Evolutionary conservation across 1,139 yeast genomes (phyloP).

Genomic region (Scheffersomyces stambukii): DNA sequence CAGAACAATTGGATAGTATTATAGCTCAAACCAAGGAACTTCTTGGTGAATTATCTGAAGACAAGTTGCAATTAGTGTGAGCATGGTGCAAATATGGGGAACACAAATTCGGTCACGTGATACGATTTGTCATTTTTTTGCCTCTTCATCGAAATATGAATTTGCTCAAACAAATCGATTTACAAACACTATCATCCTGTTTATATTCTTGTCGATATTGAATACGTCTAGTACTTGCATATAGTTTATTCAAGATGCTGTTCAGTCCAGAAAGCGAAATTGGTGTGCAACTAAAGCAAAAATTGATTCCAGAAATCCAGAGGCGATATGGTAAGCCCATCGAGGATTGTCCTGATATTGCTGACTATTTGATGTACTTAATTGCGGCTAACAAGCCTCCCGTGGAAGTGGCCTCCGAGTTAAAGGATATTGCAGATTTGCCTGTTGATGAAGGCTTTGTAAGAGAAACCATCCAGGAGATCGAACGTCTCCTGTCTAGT

Average conservation of each 20-base stretch:
- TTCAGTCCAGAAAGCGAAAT: conserved; percentile 43
- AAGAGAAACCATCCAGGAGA: conserved; percentile 53
- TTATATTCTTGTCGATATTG: too few relatives aligned
- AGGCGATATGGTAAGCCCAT: conserved; percentile 27
- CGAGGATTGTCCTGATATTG: conserved; percentile 74
- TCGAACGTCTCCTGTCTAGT: conserved; percentile 20
- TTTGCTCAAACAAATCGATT: too few relatives aligned
- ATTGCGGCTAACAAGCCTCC: conserved; percentile 68
- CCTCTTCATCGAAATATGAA: too few relatives aligned
- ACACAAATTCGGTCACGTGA: too few relatives aligned
- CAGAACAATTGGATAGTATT: conserved; percentile 60
- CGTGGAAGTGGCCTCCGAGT: conserved; percentile 60
- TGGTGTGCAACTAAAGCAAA: conserved; percentile 33
- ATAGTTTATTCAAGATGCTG: conserved; percentile 15
- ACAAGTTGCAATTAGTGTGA: conserved; percentile 40
- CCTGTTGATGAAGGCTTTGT: conserved; percentile 51
- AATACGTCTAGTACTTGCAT: too few relatives aligned
- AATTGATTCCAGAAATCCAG: conserved; percentile 34
- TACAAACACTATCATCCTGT: too few relatives aligned
- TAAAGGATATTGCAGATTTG: conserved; percentile 62
- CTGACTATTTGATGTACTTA: conserved; percentile 73
- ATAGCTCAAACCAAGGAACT: conserved; percentile 51
- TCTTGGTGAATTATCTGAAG: conserved; percentile 62
- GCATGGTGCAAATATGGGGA: neutral
- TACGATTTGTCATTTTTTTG: too few relatives aligned